Evolutionary conservation across 129 eudicot genomes (phyloP), one percentile per base, ranked within the genome.

Genomic region (Lactuca sativa): DNA sequence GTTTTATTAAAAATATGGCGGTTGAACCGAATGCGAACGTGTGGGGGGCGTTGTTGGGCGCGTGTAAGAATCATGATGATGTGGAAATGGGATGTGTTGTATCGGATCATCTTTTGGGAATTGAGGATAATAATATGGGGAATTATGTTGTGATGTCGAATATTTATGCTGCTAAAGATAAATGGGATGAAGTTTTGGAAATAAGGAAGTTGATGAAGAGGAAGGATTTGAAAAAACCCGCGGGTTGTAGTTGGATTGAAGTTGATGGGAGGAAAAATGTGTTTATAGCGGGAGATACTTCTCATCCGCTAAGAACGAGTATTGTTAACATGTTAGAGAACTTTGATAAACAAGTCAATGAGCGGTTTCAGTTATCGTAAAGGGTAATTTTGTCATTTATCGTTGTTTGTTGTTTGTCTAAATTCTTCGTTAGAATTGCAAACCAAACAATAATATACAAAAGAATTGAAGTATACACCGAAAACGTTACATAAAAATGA

Each of bases 211-310:
- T 86, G 59, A 92, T 92, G 85, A 86, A 73, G 81, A 75, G 37
- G 34, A 86, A 74, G 59, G 87, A 92, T 75, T 59, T 91, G 79
- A 89, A 82, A 70, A 92, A 89, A 64, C 80, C 83, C 5, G 95
- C 91, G 43, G 98, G 98, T 14, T 86, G 91, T 76, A 86, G 95
- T 78, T 92, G 98, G 98, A 80, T 88, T 67, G 95, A 88, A 81
- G 90, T 86, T 70, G 90, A 82, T 37, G 80, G 79, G 56, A 74
- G 15, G 48, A 86, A 85, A 74, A 79, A 75, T 75, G 70, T 79
- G 52, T 92, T 86, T 81, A 66, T 78, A 6, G 96, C 95, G 55
- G 98, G 88, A 6, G 95, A 92, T 70, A 82, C 31, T 72, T 84
- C 85, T 64, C 96, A 86, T 78, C 90, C 90, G 14, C 31, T 72